Evolutionary conservation across 768 basidiomycete species (phyloP), one percentile per base, ranked within the genome.

Genomic region (Coprinopsis strossmayeri): DNA sequence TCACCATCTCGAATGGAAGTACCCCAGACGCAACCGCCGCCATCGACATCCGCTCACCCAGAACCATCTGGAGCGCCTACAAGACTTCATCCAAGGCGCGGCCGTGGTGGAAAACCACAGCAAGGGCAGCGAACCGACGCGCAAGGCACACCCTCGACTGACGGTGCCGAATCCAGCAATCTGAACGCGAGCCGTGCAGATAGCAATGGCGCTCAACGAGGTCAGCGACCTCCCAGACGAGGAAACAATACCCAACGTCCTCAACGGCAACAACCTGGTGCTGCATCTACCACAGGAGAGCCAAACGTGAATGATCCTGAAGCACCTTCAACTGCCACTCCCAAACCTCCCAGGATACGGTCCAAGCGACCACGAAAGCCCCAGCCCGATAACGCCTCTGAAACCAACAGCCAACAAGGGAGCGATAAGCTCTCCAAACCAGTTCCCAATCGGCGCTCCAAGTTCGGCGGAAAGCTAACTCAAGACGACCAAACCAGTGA

Each of bases 401-500:
- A 42, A 42, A 26, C 34, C 24, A 24, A 18, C 25, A 46, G 15
- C 30, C 34, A 30, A 18, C 27, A 21, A 2, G n/a, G 42, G 15
- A 25, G 2, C 42, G 30, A 46, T 17, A 23, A 15, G 25, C 13
- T 2, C 45, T 30, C 28, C 15, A 20, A 34, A 46, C 45, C 30
- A 10, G 27, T 28, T 13, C 27, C 45, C 1, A 48, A 40, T 15
- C 57, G 58, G 35, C 49, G 57, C 20, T 51, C 58, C 13, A 63
- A 61, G 38, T 65, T 65, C 37, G 58, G 59, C 23, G 49, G 59
- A 2, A 55, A 55, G 15, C 46, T 64, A 7, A 61, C 62, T 3
- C 18, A 42, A 42, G 40, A 42, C 5, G 40, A 18, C 5, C 18
- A 12, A 4, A 23, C 9, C 18, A 26, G 24, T 9, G 53, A 57